Evolutionary conservation across 352 stramenopile genomes (phyloP).

Genomic region (Pythium insidiosum): DNA sequence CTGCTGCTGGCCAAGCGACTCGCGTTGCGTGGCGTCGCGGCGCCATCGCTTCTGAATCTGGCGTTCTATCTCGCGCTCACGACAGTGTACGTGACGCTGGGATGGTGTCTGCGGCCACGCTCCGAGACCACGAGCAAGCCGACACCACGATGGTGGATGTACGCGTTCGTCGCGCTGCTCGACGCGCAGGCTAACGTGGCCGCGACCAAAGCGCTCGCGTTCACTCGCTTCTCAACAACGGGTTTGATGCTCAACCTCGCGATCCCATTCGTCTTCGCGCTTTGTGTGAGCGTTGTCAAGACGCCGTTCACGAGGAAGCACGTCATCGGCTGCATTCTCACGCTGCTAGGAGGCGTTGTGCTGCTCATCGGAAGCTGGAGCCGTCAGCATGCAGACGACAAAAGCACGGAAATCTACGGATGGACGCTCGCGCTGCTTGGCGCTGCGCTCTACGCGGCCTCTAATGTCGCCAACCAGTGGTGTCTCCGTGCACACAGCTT

Average conservation of each 20-base stretch:
- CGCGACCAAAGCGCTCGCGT: conserved; percentile 20
- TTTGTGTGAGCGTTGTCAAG: conserved; percentile 20
- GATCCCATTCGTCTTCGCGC: conserved; percentile 32
- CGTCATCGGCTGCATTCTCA: conserved; percentile 16
- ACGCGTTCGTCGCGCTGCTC: conserved; percentile 27
- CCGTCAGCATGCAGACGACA: conserved; percentile 6
- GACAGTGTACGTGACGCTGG: conserved; percentile 17
- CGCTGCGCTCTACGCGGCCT: conserved; percentile 25
- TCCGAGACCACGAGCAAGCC: background rate
- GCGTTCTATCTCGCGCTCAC: conserved; percentile 29
- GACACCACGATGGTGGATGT: conserved; percentile 26
- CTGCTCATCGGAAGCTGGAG: conserved; percentile 18
- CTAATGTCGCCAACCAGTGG: conserved; percentile 31
- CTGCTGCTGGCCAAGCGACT: conserved; percentile 34
- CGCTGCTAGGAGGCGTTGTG: conserved; percentile 11
- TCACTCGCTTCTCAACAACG: conserved; percentile 21
- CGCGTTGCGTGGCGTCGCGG: conserved; percentile 12
- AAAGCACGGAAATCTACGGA: conserved; percentile 19
- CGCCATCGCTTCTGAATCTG: conserved; percentile 27
- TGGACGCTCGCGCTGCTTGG: conserved; percentile 22
- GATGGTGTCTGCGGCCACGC: conserved; percentile 6
- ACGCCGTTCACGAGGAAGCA: conserved; percentile 21
- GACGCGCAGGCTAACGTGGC: conserved; percentile 36
- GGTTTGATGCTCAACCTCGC: conserved; percentile 34
- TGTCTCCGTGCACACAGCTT: conserved; percentile 17